These are phyloP conservation scores for Aspergillus kassunensis DNA, from an alignment of 495 filamentous ascomycete genomes.

Conservation along the genomic window DNA sequence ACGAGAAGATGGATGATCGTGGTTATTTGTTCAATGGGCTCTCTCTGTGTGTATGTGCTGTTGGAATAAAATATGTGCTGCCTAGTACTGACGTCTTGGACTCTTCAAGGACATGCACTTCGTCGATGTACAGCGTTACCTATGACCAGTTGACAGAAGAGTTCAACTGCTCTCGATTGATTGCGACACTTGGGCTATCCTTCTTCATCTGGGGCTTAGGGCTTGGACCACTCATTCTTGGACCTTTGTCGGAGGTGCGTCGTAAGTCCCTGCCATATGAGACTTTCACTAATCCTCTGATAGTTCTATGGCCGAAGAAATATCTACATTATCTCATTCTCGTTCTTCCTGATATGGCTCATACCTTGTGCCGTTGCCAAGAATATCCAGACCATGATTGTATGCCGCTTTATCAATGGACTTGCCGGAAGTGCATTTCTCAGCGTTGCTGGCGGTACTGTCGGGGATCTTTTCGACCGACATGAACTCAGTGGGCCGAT, in stretches of 20 bases:
- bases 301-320: constrained; percentile 87
- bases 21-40: constrained; percentile 63
- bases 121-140: constrained; percentile 82
- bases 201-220: constrained; percentile 71
- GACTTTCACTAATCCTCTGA: background rate
- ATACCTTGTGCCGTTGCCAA: constrained; percentile 83
- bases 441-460: constrained; percentile 84
- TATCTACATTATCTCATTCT: constrained; percentile 77
- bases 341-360: constrained; percentile 76
- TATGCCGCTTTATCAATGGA: constrained; percentile 81
- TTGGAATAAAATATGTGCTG: background rate
- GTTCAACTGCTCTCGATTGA: constrained; percentile 62
- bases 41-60: constrained; percentile 75
- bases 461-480: constrained; percentile 80
- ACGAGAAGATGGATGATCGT: constrained; percentile 75
- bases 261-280: background rate
- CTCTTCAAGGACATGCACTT: constrained; percentile 68
- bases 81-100: constrained; percentile 8
- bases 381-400: constrained; percentile 78
- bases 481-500: constrained; percentile 71
- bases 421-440: constrained; percentile 84
- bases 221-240: constrained; percentile 68
- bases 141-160: constrained; percentile 80
- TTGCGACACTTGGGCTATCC: constrained; percentile 77
- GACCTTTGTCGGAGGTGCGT: constrained; percentile 56